Evolutionary conservation across 129 eudicot species (phyloP).

Genomic region (Chrysanthemum seticuspe): DNA sequence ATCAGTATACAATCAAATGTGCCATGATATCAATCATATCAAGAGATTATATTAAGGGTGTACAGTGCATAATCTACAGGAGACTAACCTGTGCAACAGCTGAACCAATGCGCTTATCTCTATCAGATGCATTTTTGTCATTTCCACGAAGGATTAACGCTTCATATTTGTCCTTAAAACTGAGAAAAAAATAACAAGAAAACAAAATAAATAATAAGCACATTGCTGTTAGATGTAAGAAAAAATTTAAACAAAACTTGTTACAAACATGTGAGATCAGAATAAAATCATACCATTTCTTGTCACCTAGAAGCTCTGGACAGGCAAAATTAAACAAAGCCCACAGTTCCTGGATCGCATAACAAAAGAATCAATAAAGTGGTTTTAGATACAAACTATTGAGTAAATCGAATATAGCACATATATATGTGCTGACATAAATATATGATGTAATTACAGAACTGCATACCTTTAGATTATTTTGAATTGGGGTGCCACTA

Average conservation of each 20-base stretch:
- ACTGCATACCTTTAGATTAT: conserved; percentile 73
- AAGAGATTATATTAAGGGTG: background rate
- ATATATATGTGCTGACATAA: background rate
- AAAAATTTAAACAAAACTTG: background rate
- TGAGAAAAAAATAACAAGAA: conserved; percentile 21
- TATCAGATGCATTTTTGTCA: conserved; percentile 85
- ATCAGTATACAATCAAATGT: background rate
- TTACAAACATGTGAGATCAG: background rate
- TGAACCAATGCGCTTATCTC: conserved; percentile 92
- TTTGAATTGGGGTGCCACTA: conserved; percentile 97
- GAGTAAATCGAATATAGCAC: background rate
- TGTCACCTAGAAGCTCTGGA: conserved; percentile 94
- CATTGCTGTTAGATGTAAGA: background rate
- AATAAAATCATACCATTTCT: conserved; percentile 57
- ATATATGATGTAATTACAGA: conserved; percentile 1
- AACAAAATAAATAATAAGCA: background rate
- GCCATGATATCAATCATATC: background rate
- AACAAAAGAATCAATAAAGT: conserved; percentile 18
- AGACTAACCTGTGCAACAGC: conserved; percentile 83
- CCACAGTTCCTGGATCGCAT: conserved; percentile 72
- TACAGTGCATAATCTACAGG: background rate
- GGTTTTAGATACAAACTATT: conserved; percentile 13
- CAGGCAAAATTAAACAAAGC: conserved; percentile 92
- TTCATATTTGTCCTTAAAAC: conserved; percentile 82
- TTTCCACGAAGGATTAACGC: conserved; percentile 77